Conservation (phyloP, 2,329 filamentous ascomycete genomes). For the Rhinocladiella mackenziei region DNA sequence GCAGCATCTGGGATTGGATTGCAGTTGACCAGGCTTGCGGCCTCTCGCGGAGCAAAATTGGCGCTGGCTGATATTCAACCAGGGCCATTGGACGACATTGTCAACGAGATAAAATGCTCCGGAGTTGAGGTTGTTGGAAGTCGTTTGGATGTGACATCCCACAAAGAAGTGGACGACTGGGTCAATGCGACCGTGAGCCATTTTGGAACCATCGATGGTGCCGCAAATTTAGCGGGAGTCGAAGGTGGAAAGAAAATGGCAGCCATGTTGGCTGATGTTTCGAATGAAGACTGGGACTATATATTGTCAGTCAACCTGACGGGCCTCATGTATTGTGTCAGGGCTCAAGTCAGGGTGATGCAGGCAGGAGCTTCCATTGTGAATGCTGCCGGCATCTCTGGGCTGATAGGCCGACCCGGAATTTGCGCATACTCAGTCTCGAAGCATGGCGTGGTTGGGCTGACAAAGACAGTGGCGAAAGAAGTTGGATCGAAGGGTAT, state of each 20-base stretch:
- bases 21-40: conserved; percentile 45
- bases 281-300: conserved; percentile 38
- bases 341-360: conserved; percentile 43
- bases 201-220: conserved; percentile 21
- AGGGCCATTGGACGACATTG: conserved; percentile 32
- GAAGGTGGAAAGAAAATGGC: not conserved
- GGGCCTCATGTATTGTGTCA: conserved; percentile 40
- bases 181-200: conserved; percentile 17
- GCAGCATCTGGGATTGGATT: conserved; percentile 51
- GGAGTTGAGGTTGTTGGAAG: conserved; percentile 10
- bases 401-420: conserved; percentile 34
- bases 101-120: conserved; percentile 3
- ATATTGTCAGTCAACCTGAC: conserved; percentile 40
- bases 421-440: conserved; percentile 41
- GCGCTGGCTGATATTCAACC: conserved; percentile 48
- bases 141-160: conserved; percentile 14
- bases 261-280: conserved; percentile 33
- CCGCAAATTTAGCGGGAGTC: conserved; percentile 22
- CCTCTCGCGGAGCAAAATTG: conserved; percentile 43
- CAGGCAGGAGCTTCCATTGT: conserved; percentile 37
- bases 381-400: conserved; percentile 41
- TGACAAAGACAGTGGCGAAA: conserved; percentile 40
- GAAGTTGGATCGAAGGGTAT: conserved; percentile 35
- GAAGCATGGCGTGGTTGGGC: conserved; percentile 44
- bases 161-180: conserved; percentile 17